phyloP scores from a whole-genome alignment of 1,284 basidiomycete species.

The Ustilago trichophora region DNA sequence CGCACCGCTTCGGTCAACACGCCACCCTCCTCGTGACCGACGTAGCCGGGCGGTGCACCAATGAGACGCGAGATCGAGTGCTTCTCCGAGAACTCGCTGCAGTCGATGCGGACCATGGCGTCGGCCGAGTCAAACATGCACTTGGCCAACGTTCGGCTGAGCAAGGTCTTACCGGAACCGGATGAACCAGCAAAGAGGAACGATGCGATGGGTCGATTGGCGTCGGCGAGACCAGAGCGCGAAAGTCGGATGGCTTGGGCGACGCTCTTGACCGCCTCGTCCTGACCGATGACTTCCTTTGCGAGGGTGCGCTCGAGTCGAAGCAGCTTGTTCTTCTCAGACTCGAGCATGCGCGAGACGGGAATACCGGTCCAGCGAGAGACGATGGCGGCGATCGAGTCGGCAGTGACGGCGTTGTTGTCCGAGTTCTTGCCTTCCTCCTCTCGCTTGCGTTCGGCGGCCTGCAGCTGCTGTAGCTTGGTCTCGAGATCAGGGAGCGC shows the following conservation, averaged over 20 bases:
- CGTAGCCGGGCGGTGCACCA: slow-evolving; percentile 75
- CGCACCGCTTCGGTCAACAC: slow-evolving; percentile 69
- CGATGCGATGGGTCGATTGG: slow-evolving; percentile 70
- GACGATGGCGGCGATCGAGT: slow-evolving; percentile 71
- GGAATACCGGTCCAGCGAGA: slow-evolving; percentile 70
- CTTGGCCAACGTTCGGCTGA: slow-evolving; percentile 68
- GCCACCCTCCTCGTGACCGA: slow-evolving; percentile 89
- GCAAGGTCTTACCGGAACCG: slow-evolving; percentile 72
- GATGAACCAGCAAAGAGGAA: slow-evolving; percentile 70
- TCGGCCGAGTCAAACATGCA: slow-evolving; percentile 71
- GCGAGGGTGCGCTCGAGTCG: slow-evolving; percentile 58
- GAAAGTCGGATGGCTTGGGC: slow-evolving; percentile 72
- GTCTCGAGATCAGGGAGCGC: slow-evolving; percentile 87
- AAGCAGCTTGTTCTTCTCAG: slow-evolving; percentile 63
- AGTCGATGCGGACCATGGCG: slow-evolving; percentile 73
- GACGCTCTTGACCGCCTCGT: slow-evolving; percentile 72
- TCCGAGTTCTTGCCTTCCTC: slow-evolving; percentile 59
- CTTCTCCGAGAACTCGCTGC: slow-evolving; percentile 69
- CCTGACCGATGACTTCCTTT: slow-evolving; percentile 70
- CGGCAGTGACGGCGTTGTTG: slow-evolving; percentile 58
- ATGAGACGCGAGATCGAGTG: slow-evolving; percentile 71
- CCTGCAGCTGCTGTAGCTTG: slow-evolving; percentile 73
- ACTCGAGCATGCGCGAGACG: slow-evolving; percentile 66
- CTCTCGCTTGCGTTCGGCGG: slow-evolving; percentile 68
- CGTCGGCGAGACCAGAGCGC: slow-evolving; percentile 71